Evolutionary conservation across 495 filamentous ascomycete genomes (phyloP).

Genomic region (Elaphomyces granulatus): DNA sequence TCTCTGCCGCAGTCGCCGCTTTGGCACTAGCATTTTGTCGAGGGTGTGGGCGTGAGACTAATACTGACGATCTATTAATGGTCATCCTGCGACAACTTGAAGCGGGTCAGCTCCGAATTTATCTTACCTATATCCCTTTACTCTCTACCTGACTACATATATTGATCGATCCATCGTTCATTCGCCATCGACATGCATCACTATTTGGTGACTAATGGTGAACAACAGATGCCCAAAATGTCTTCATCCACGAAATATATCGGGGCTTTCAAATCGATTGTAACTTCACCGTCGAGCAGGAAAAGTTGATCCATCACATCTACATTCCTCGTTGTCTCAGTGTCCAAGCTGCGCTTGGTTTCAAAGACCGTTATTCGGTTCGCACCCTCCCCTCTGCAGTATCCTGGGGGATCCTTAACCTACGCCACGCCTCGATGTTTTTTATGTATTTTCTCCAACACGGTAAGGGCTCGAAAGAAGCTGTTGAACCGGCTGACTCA

Average conservation of each 20-base stretch:
- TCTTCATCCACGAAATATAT: constrained; percentile 49
- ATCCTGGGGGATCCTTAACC: constrained; percentile 56
- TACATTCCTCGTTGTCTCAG: constrained; percentile 55
- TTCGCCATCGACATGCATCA: too few relatives aligned
- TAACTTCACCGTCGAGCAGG: constrained; percentile 57
- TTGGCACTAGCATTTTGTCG: constrained; percentile 46
- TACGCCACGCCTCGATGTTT: constrained; percentile 54
- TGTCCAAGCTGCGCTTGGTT: constrained; percentile 54
- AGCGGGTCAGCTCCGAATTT: constrained; percentile 34
- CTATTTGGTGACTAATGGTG: too few relatives aligned
- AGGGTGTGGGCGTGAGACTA: constrained; percentile 38
- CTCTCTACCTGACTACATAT: too few relatives aligned
- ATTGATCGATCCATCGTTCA: too few relatives aligned
- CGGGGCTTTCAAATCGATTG: constrained; percentile 49
- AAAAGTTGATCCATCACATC: constrained; percentile 53
- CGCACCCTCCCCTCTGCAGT: constrained; percentile 52
- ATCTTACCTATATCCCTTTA: too few relatives aligned
- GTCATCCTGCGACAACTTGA: constrained; percentile 38
- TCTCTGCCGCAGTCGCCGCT: constrained; percentile 40
- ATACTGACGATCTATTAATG: constrained; percentile 63
- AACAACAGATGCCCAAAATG: constrained; percentile 29
- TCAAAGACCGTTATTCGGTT: constrained; percentile 40
- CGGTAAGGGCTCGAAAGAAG: constrained; percentile 23
- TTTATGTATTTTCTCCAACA: constrained; percentile 46
- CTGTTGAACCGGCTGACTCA: constrained; percentile 46